Conservation (phyloP, 345 rosid genomes). For the Murraya koenigii region DNA sequence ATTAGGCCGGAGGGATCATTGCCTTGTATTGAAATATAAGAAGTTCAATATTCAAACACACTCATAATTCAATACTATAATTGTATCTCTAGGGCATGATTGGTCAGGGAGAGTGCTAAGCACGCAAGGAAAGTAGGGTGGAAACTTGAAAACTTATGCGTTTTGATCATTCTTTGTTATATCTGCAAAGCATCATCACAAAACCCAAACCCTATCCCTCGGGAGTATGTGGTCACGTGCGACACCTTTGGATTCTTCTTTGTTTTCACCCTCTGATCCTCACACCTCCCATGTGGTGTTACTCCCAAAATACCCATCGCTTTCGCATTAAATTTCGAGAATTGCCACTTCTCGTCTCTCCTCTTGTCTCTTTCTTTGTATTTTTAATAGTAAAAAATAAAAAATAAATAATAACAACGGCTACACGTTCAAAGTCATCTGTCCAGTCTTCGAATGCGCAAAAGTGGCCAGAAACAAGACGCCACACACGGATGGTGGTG, state of each 20-base stretch:
- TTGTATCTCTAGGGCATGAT: background rate
- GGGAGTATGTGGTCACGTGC: slow-evolving; percentile 55
- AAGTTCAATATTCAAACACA: too few relatives aligned
- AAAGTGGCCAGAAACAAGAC: background rate
- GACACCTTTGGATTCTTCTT: slow-evolving; percentile 33
- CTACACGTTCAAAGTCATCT: too few relatives aligned
- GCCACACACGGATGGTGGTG: slow-evolving; percentile 16
- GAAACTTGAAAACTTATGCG: background rate
- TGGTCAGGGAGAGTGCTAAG: background rate
- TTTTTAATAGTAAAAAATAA: background rate
- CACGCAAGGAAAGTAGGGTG: slow-evolving; percentile 1
- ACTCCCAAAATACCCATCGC: slow-evolving; percentile 1
- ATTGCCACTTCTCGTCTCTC: slow-evolving; percentile 14
- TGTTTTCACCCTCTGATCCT: slow-evolving; percentile 4
- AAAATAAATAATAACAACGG: too few relatives aligned
- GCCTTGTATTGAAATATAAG: too few relatives aligned
- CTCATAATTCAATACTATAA: too few relatives aligned
- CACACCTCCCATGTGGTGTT: slow-evolving; percentile 23
- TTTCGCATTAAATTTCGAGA: slow-evolving; percentile 12
- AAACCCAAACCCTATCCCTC: too few relatives aligned
- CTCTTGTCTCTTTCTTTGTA: background rate
- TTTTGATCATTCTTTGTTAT: too few relatives aligned
- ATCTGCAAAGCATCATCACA: too few relatives aligned
- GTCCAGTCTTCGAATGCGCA: too few relatives aligned
- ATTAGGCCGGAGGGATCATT: too few relatives aligned